phyloP scores from a whole-genome alignment of 805 yeast species.

The Groenewaldozyma salmanticensis region DNA sequence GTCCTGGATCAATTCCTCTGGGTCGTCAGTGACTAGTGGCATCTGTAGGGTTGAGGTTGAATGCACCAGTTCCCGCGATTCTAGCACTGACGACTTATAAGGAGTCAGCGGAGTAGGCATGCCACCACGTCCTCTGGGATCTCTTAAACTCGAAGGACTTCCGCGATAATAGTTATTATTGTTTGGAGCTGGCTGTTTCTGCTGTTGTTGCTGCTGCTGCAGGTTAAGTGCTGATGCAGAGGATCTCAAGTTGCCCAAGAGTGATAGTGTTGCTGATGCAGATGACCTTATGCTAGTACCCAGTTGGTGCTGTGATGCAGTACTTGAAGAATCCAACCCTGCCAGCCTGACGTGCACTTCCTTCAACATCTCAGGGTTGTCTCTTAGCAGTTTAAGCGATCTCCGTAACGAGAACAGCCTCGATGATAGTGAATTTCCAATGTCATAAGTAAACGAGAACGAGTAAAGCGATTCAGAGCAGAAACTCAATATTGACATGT shows the following conservation, averaged over 20 bases:
- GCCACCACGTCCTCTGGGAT: conserved; percentile 4
- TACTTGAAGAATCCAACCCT: background rate
- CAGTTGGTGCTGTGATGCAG: conserved; percentile 1
- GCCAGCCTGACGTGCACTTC: conserved; percentile 5
- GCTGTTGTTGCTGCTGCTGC: background rate
- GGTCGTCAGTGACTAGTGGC: background rate
- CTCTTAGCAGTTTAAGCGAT: conserved; percentile 62
- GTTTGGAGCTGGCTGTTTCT: background rate
- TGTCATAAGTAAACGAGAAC: conserved; percentile 72
- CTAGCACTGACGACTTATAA: conserved; percentile 18
- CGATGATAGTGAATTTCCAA: conserved; percentile 71
- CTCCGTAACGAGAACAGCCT: conserved; percentile 65
- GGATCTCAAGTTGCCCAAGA: conserved; percentile 14
- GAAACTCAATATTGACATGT: conserved; percentile 45
- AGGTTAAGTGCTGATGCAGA: background rate
- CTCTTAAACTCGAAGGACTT: conserved; percentile 2
- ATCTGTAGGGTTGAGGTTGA: conserved; percentile 4
- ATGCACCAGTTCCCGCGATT: too few species aligned
- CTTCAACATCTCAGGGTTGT: conserved; percentile 36
- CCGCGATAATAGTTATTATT: background rate
- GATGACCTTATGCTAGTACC: conserved; percentile 22
- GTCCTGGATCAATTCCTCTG: conserved; percentile 3
- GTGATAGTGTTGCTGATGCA: conserved; percentile 17
- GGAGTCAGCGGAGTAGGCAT: conserved; percentile 51
- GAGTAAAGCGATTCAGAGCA: conserved; percentile 78